Base-by-base conservation (phyloP, 2,329 filamentous ascomycete species). In the Lithohypha guttulata region DNA sequence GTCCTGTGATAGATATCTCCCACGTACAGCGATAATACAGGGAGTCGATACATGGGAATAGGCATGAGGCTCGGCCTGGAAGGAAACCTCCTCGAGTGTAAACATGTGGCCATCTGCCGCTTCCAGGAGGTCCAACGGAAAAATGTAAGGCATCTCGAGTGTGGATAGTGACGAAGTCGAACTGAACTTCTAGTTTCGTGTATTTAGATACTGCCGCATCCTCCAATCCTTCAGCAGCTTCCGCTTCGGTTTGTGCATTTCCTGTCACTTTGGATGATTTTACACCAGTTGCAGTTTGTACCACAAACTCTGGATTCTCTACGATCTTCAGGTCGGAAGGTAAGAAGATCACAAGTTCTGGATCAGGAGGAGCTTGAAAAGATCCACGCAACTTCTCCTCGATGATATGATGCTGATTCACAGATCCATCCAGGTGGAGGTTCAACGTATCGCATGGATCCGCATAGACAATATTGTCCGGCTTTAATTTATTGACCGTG, bases 11-110 rank as follows among this genome's bases (percentile, higher is more conserved):
- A 2, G 83, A 84, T 34, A 98, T 71, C 42, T 86, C 84, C 84
- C 91, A 98, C 8, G 79, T 78, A 54, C 81, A 89, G 41, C 85
- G 75, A 42, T 83, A 79, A 22, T 78, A 77, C 17, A 81, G 75
- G 55, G 93, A 83, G 56, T 98, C 91, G 37, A 96, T 71, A 57
- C 91, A 96, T 1, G 91, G 91, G 53, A 98, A 98, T 18, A 96
- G 76, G 51, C 81, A 87, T 32, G 79, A 89, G 1, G 85, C 79
- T 13, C 77, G 79, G 20, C 87, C 86, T 0, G 85, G 77, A 45
- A 83, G 79, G 28, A 81, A 66, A 2, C 80, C 82, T 54, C 89
- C 86, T 27, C 79, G 80, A 1, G 89, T 93, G 59, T 93, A 98
- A 34, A 84, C 79, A 63, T 98, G 89, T 0, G 91, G 86, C 58